These are phyloP conservation scores for Mortierella polycephala DNA, from an alignment of 371 early-diverging fungal genomes.

Conservation along the genomic window DNA sequence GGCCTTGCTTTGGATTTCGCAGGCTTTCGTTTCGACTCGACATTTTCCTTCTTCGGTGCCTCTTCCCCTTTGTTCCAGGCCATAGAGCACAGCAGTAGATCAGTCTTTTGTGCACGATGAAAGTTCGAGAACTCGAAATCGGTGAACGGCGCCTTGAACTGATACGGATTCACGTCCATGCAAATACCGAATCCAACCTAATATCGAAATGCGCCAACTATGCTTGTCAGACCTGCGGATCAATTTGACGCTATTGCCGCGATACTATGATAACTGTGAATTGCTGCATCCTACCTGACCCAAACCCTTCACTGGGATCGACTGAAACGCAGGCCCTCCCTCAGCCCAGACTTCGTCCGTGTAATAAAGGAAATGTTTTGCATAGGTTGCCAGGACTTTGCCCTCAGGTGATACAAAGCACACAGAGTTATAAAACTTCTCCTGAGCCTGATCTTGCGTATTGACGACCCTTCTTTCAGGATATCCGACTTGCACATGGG, in stretches of 20 bases:
- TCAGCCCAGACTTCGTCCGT: conserved; percentile 82
- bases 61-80: conserved; percentile 70
- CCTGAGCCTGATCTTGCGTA: conserved; percentile 11
- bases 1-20: conserved; percentile 8
- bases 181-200: conserved; percentile 82
- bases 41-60: conserved; percentile 20
- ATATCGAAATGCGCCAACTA: background rate
- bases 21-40: conserved; percentile 16
- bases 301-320: conserved; percentile 55
- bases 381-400: conserved; percentile 65
- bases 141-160: conserved; percentile 70
- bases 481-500: conserved; percentile 76
- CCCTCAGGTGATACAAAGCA: conserved; percentile 67
- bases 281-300: conserved; percentile 57
- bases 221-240: no score
- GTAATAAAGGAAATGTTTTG: conserved; percentile 77
- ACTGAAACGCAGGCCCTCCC: conserved; percentile 74
- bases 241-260: no score
- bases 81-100: conserved; percentile 73
- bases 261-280: no score
- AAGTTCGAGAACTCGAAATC: conserved; percentile 78
- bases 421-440: conserved; percentile 68
- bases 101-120: conserved; percentile 59
- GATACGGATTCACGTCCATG: conserved; percentile 86
- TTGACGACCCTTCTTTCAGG: conserved; percentile 59